These are phyloP conservation scores for Aspergillus ibericus DNA, from an alignment of 2,329 filamentous ascomycete species.

Conservation along the genomic window DNA sequence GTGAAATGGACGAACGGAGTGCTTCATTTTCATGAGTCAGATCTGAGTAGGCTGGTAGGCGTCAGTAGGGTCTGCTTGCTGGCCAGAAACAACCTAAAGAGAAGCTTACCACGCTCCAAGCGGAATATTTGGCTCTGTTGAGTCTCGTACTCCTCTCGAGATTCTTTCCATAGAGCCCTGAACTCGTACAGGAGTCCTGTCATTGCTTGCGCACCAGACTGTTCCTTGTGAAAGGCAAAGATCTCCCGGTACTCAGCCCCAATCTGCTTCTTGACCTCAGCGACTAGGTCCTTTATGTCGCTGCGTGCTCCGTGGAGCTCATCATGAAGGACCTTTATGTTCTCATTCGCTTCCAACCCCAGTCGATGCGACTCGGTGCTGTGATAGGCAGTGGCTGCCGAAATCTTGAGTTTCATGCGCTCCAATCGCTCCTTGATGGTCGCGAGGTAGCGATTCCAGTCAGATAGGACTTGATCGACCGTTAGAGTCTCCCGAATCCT, in stretches of 20 bases:
- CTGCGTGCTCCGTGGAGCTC: neutral
- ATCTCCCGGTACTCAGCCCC: neutral
- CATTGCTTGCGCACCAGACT: neutral
- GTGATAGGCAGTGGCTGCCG: neutral
- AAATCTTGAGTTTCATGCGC: neutral
- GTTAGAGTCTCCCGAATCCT: neutral
- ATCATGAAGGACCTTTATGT: neutral
- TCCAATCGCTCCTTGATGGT: neutral
- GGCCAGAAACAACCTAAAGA: neutral
- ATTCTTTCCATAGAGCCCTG: neutral
- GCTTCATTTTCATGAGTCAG: neutral
- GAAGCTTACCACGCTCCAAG: neutral
- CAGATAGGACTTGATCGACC: neutral
- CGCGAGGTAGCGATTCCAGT: neutral
- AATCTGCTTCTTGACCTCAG: neutral
- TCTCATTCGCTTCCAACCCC: neutral
- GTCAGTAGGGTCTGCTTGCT: neutral
- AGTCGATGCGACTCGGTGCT: neutral
- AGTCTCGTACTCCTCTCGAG: neutral
- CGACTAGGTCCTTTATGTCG: neutral
- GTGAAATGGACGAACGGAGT: neutral
- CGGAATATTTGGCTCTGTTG: neutral
- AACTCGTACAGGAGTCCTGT: neutral
- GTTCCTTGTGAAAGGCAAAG: neutral
- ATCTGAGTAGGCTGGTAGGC: neutral